These are phyloP conservation scores for Nigrospora sphaerica DNA, from an alignment of 2,329 filamentous ascomycete genomes.

Conservation along the genomic window DNA sequence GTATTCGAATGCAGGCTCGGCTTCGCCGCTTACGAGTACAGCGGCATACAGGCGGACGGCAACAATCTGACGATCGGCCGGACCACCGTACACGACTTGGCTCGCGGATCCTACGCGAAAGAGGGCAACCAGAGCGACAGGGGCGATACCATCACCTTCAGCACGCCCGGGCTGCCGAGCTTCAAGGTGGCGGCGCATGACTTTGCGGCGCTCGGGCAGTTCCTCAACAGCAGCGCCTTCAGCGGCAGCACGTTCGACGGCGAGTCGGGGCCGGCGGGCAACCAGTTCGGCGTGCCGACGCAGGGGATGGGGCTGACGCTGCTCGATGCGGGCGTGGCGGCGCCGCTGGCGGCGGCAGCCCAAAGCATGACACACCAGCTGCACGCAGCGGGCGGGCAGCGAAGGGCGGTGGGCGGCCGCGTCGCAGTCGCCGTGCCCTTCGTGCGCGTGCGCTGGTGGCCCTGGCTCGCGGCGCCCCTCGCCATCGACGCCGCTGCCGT, in stretches of 20 bases:
- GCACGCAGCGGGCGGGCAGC: too few relatives aligned
- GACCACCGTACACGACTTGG: background rate
- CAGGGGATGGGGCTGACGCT: conserved; percentile 2
- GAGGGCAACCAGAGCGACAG: background rate
- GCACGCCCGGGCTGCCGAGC: background rate
- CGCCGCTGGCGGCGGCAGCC: conserved; percentile 3
- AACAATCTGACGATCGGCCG: background rate
- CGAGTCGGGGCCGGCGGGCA: background rate
- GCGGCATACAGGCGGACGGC: conserved; percentile 3
- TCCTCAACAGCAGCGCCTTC: conserved; percentile 6
- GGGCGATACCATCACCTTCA: too few relatives aligned
- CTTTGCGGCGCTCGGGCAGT: background rate
- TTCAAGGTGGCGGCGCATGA: background rate
- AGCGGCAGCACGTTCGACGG: conserved; percentile 5
- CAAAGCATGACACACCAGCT: conserved; percentile 11
- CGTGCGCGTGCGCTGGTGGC: background rate
- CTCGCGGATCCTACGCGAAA: background rate
- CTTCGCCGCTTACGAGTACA: conserved; percentile 6
- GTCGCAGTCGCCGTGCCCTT: background rate
- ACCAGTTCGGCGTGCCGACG: background rate
- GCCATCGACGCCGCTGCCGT: background rate
- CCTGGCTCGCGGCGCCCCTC: background rate
- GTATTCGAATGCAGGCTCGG: conserved; percentile 8
- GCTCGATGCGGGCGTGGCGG: background rate
- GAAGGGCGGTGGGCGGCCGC: background rate